These are phyloP conservation scores for Dothistroma septosporum DNA, from an alignment of 2,329 filamentous ascomycete species.

Conservation along the genomic window DNA sequence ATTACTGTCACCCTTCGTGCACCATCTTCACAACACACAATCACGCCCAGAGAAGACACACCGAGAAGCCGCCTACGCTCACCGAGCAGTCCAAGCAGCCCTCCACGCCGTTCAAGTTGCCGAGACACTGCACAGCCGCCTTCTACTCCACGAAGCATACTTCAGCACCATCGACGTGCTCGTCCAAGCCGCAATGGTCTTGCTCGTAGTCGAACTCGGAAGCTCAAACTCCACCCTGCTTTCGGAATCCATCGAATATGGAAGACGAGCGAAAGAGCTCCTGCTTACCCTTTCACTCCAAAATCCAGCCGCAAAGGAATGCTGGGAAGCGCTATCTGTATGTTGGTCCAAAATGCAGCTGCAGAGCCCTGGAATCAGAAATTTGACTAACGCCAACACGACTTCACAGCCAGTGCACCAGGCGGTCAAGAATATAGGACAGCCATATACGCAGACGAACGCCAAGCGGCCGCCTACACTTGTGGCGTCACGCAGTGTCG, in stretches of 20 bases:
- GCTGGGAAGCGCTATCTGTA: slow-evolving; percentile 16
- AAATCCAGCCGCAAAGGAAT: slow-evolving; percentile 13
- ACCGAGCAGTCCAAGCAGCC: slow-evolving; percentile 14
- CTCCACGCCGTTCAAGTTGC: slow-evolving; percentile 15
- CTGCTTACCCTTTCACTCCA: slow-evolving; percentile 13
- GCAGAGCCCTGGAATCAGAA: not conserved
- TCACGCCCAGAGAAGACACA: not conserved
- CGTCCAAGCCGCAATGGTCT: slow-evolving; percentile 15
- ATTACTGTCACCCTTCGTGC: slow-evolving; percentile 19
- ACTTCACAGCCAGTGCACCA: slow-evolving; percentile 1
- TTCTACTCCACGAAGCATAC: slow-evolving; percentile 18
- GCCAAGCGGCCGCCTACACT: not conserved
- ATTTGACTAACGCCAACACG: not conserved
- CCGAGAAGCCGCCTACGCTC: slow-evolving; percentile 7
- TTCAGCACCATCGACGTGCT: slow-evolving; percentile 17
- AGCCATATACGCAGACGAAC: not conserved
- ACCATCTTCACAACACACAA: slow-evolving; percentile 10
- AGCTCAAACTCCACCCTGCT: slow-evolving; percentile 8
- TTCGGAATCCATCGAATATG: slow-evolving; percentile 10
- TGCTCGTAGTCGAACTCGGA: slow-evolving; percentile 14
- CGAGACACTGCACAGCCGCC: slow-evolving; percentile 15
- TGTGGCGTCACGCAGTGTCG: not conserved
- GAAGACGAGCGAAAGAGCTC: slow-evolving; percentile 14
- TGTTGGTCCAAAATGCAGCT: not conserved
- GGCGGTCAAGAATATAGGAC: not conserved